Percentiles rank a stretch among this genome's conserved stretches.
These are phyloP conservation scores for Botryotinia narcissicola DNA, from an alignment of 2,329 filamentous ascomycete species.

Conservation along the genomic window DNA sequence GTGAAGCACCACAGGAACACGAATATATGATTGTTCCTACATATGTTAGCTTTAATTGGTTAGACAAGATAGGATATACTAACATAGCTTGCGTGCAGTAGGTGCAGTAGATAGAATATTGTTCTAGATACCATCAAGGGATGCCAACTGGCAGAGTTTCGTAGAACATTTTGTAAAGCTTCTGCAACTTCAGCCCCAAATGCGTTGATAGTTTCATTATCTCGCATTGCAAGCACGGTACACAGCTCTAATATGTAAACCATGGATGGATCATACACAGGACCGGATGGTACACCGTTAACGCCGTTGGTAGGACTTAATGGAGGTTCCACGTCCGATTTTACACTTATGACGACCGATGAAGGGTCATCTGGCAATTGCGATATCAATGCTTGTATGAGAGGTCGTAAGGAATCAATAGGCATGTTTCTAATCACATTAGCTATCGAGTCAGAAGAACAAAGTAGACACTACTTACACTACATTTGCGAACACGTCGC, in stretches of 20 bases:
- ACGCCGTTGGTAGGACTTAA: slow-evolving; percentile 57
- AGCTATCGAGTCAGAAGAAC: slow-evolving; percentile 19
- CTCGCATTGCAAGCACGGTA: slow-evolving; percentile 75
- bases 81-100: slow-evolving; percentile 84
- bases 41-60: slow-evolving; percentile 31
- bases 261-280: slow-evolving; percentile 78
- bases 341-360: slow-evolving; percentile 81
- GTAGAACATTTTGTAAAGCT: slow-evolving; percentile 74
- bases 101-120: slow-evolving; percentile 79
- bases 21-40: slow-evolving; percentile 85
- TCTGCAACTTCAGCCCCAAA: slow-evolving; percentile 80
- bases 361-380: slow-evolving; percentile 85
- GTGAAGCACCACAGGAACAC: slow-evolving; percentile 87
- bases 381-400: slow-evolving; percentile 72
- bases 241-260: slow-evolving; percentile 91
- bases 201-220: slow-evolving; percentile 66
- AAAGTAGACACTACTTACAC: slow-evolving; percentile 51
- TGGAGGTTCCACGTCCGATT: slow-evolving; percentile 71
- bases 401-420: slow-evolving; percentile 52
- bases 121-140: slow-evolving; percentile 79
- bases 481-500: slow-evolving; percentile 79
- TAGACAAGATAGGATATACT: slow-evolving; percentile 39
- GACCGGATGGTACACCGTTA: slow-evolving; percentile 53
- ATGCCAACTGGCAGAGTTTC: slow-evolving; percentile 76
- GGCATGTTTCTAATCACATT: slow-evolving; percentile 55